phyloP scores from a whole-genome alignment of 768 basidiomycete genomes.

The Kwoniella heveanensis region DNA sequence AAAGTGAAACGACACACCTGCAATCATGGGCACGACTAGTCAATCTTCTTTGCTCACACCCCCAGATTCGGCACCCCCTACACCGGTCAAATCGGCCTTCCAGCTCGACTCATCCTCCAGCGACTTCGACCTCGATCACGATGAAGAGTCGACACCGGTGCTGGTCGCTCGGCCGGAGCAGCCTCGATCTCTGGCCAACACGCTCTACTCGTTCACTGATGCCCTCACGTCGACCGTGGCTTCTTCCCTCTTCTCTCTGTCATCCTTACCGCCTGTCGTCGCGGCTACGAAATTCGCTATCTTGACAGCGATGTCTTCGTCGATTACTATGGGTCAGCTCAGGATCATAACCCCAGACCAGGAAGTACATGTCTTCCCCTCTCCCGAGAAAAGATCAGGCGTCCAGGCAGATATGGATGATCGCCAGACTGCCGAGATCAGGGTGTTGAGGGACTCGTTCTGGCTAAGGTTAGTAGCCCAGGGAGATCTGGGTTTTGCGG shows the following conservation, averaged over 20 bases:
- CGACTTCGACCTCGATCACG: background rate
- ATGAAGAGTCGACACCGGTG: background rate
- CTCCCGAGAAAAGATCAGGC: conserved; percentile 3
- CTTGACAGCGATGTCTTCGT: conserved; percentile 37
- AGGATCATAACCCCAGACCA: conserved; percentile 32
- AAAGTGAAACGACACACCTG: no score
- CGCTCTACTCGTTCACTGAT: conserved; percentile 34
- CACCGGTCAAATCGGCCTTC: conserved; percentile 20
- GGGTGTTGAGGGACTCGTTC: conserved; percentile 48
- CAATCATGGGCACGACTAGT: background rate
- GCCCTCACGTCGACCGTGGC: conserved; percentile 18
- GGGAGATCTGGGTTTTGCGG: conserved; percentile 73
- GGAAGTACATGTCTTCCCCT: conserved; percentile 36
- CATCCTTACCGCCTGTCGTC: conserved; percentile 27
- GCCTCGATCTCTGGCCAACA: conserved; percentile 7
- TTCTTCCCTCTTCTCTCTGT: conserved; percentile 26
- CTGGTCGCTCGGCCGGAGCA: background rate
- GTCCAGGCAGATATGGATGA: conserved; percentile 2
- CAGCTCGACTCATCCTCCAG: background rate
- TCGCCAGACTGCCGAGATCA: conserved; percentile 27
- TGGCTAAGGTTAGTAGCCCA: conserved; percentile 58
- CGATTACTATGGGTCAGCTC: conserved; percentile 39
- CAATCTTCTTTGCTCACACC: conserved; percentile 15
- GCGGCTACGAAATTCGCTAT: conserved; percentile 33
- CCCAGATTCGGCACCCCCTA: conserved; percentile 24